Percentiles rank a stretch among this genome's conserved stretches.
Conservation (phyloP, 2,329 filamentous ascomycete species). For the Fusarium lateritium region DNA sequence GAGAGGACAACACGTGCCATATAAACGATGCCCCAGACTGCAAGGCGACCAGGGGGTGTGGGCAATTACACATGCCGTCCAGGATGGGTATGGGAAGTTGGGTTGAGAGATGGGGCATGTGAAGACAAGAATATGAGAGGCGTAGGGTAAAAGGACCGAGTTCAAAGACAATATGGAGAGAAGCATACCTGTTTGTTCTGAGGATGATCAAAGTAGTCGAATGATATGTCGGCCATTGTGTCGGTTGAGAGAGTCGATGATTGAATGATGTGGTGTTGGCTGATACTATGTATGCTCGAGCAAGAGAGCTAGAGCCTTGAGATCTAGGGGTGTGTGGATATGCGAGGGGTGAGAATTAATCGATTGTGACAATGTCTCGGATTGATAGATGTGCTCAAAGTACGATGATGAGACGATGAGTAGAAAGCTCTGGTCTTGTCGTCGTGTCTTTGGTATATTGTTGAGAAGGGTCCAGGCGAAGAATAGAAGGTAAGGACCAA, state of each 20-base stretch:
- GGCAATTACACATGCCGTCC: constrained; percentile 25
- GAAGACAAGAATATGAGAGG: constrained; percentile 11
- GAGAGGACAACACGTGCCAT: constrained; percentile 45
- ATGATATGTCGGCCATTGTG: constrained; percentile 49
- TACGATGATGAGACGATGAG: constrained; percentile 33
- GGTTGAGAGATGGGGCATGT: constrained; percentile 12
- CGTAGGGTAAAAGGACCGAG: constrained; percentile 28
- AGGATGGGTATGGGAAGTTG: constrained; percentile 26
- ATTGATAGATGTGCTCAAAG: constrained; percentile 17
- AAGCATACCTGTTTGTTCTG: constrained; percentile 50
- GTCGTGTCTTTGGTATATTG: constrained; percentile 12
- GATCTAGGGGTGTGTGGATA: constrained; percentile 37
- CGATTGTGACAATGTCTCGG: constrained; percentile 16
- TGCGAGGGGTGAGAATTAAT: constrained; percentile 16
- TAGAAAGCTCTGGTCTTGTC: constrained; percentile 8
- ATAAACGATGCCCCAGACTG: constrained; percentile 47
- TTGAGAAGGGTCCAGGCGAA: background rate
- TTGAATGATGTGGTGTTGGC: constrained; percentile 41
- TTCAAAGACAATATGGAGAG: constrained; percentile 13
- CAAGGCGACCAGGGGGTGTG: constrained; percentile 38
- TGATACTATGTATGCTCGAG: constrained; percentile 39
- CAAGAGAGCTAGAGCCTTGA: constrained; percentile 17
- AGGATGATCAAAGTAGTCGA: constrained; percentile 50
- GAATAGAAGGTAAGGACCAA: constrained; percentile 4
- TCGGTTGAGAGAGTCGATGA: constrained; percentile 29